phyloP scores from a whole-genome alignment of 1,284 basidiomycete genomes.

The Cryptococcus wingfieldii region DNA sequence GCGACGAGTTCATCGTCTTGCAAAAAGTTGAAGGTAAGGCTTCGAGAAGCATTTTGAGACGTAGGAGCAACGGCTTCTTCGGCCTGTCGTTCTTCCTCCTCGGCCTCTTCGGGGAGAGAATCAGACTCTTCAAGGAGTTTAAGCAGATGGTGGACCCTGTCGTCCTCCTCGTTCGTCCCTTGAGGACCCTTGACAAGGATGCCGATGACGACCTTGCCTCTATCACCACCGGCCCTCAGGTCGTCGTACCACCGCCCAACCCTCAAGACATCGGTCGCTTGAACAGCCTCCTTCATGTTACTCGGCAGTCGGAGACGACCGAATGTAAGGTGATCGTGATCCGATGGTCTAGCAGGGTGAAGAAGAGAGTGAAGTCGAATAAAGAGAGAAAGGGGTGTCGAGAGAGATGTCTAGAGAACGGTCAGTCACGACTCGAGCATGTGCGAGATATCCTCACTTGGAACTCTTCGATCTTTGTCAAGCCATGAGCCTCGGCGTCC shows the following conservation, averaged over 20 bases:
- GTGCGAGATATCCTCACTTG: slow-evolving; percentile 52
- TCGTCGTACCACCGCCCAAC: slow-evolving; percentile 42
- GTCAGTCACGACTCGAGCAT: not conserved
- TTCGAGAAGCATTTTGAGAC: not conserved
- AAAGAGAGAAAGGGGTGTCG: slow-evolving; percentile 60
- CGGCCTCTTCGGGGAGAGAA: slow-evolving; percentile 1
- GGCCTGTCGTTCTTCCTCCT: slow-evolving; percentile 1
- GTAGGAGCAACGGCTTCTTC: not conserved
- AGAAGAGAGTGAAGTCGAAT: slow-evolving; percentile 63
- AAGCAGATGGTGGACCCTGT: slow-evolving; percentile 37
- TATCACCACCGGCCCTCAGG: slow-evolving; percentile 29
- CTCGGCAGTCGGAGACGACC: slow-evolving; percentile 45
- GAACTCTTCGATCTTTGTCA: slow-evolving; percentile 57
- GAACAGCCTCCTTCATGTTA: slow-evolving; percentile 41
- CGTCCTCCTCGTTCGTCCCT: slow-evolving; percentile 37
- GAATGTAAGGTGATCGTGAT: slow-evolving; percentile 44
- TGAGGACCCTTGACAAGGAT: slow-evolving; percentile 21
- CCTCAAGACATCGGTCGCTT: slow-evolving; percentile 40
- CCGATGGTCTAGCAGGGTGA: slow-evolving; percentile 38
- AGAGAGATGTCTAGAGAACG: slow-evolving; percentile 37
- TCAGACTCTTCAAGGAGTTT: slow-evolving; percentile 20
- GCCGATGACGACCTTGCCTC: slow-evolving; percentile 20
- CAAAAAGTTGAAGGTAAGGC: slow-evolving; percentile 36
- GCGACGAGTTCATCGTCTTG: slow-evolving; percentile 40
- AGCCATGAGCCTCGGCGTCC: slow-evolving; percentile 33